Evolutionary conservation across 306 rosid species (phyloP).

Genomic region (Prunus mume): DNA sequence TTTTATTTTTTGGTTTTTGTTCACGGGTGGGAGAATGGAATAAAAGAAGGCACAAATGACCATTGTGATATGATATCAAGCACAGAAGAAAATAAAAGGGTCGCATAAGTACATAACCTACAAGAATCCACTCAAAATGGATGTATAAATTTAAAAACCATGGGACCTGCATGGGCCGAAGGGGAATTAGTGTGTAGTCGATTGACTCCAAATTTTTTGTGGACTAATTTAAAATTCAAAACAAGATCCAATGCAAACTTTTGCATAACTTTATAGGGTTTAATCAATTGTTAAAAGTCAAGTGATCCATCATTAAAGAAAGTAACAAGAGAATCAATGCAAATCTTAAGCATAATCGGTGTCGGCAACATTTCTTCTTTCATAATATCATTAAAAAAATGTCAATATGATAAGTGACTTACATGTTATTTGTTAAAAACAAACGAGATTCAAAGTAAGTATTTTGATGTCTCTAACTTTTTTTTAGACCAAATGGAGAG

Average conservation of each 20-base stretch:
- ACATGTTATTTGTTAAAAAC: not conserved
- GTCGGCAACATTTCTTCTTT: slow-evolving; percentile 32
- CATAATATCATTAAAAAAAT: not conserved
- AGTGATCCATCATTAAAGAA: slow-evolving; percentile 21
- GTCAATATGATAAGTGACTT: rapidly evolving
- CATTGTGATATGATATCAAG: not conserved
- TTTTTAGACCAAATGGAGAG: too few relatives aligned
- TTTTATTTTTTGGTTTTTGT: not conserved
- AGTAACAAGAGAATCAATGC: slow-evolving; percentile 2
- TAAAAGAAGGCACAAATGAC: not conserved
- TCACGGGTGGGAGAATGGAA: not conserved
- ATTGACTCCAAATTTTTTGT: slow-evolving; percentile 14
- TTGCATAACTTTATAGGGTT: slow-evolving; percentile 17
- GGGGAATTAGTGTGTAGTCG: slow-evolving; percentile 28
- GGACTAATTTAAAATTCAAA: slow-evolving; percentile 20
- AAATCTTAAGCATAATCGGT: slow-evolving; percentile 25
- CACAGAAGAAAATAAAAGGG: not conserved
- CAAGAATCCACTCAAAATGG: not conserved
- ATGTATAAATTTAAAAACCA: not conserved
- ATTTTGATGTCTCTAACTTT: too few relatives aligned
- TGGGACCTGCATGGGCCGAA: slow-evolving; percentile 8
- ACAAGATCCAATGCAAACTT: slow-evolving; percentile 41
- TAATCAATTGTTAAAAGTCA: slow-evolving; percentile 21
- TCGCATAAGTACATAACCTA: not conserved
- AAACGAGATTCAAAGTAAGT: not conserved